A percentile compares a stretch with the other conserved stretches of the same genome.
phyloP scores from a whole-genome alignment of 805 yeast genomes.

The Geotrichum ghanense region DNA sequence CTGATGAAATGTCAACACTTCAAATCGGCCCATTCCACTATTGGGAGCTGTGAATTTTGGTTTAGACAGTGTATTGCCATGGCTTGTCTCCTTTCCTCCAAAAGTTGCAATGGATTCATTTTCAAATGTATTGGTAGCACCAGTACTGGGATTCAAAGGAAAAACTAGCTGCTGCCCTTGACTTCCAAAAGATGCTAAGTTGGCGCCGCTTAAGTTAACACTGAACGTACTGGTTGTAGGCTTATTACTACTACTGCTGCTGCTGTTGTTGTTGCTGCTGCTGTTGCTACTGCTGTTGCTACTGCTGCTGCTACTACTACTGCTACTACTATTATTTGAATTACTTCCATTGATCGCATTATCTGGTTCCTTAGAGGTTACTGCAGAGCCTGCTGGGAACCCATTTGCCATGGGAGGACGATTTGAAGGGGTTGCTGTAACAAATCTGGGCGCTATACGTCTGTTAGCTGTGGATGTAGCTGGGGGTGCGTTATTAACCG shows the following conservation, averaged over 20 bases:
- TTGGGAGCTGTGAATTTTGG: not conserved
- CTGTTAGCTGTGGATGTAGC: not conserved
- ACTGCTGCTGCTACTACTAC: no score
- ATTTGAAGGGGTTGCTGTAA: not conserved
- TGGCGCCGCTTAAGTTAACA: not conserved
- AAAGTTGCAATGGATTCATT: not conserved
- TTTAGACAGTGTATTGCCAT: not conserved
- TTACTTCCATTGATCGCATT: no score
- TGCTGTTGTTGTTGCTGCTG: no score
- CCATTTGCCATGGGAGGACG: not conserved
- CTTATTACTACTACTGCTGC: no score
- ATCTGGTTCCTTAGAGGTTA: not conserved
- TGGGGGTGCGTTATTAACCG: not conserved
- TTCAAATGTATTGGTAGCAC: not conserved
- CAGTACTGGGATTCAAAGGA: not conserved
- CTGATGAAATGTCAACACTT: not conserved
- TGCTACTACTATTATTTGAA: no score
- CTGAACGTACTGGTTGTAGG: not conserved
- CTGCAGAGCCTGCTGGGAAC: not conserved
- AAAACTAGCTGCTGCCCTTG: conserved; percentile 3
- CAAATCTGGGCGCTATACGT: not conserved
- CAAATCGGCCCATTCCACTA: not conserved
- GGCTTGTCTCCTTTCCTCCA: not conserved
- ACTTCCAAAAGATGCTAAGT: not conserved
- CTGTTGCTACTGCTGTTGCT: no score